These are phyloP conservation scores for Anisodus tanguticus DNA, from an alignment of 257 asterid genomes.

Conservation along the genomic window DNA sequence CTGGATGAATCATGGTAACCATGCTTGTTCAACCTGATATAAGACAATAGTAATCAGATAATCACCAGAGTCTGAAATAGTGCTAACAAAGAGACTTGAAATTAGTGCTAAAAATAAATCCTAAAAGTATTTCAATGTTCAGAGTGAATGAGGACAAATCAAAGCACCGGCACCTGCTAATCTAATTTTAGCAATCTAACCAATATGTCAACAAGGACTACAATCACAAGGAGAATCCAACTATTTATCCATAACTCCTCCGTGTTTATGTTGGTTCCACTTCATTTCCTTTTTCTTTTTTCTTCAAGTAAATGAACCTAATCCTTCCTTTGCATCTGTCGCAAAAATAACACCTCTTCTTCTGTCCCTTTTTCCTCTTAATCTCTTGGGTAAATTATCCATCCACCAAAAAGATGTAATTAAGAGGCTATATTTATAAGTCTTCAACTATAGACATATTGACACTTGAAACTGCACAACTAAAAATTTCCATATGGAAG, in stretches of 20 bases:
- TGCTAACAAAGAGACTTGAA: not conserved
- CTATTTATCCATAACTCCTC: not conserved
- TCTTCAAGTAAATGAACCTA: not conserved
- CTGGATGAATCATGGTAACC: not conserved
- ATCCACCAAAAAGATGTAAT: constrained; percentile 15
- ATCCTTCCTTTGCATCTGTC: not conserved
- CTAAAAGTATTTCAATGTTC: not conserved
- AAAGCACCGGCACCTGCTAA: constrained; percentile 2
- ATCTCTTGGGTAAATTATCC: not conserved
- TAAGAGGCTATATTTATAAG: not conserved
- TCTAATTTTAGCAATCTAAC: constrained; percentile 12
- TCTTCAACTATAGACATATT: not conserved
- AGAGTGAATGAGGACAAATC: not conserved
- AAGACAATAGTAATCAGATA: not conserved
- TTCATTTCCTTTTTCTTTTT: not conserved
- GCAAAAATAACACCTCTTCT: not conserved
- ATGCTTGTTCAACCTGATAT: constrained; percentile 8
- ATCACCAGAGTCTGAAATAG: not conserved
- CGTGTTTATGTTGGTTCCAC: not conserved
- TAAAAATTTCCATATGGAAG: not conserved
- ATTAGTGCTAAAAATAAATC: not conserved
- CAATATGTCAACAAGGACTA: not conserved
- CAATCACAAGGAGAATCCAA: not conserved
- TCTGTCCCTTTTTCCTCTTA: not conserved
- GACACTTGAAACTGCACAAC: constrained; percentile 3